Base-by-base conservation (phyloP, 2,329 filamentous ascomycete species). In the Diplodia sapinea region DNA sequence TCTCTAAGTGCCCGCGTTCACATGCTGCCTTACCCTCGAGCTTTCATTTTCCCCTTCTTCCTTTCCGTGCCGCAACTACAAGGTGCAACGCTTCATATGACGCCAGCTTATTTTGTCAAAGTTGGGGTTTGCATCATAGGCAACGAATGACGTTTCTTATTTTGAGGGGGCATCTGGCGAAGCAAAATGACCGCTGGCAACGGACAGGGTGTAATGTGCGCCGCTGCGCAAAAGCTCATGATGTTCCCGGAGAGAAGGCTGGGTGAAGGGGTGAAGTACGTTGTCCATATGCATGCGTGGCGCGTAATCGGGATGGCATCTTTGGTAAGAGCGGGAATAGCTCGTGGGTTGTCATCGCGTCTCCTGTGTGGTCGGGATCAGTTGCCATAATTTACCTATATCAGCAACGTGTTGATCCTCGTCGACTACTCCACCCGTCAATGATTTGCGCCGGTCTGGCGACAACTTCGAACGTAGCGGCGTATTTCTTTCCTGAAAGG, bases 391-490 rank as follows among this genome's bases (percentile, higher is more conserved):
- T 47, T 47, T 26, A 55, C 23, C 31, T 38, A 38, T 56, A 33
- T 33, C 31, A 33, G 54, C 54, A 56, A 56, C 54, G 43, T 40
- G 31, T 56, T 54, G 33, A 38, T 36, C 54, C 54, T 38, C n/a
- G 17, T 12, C n/a, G 54, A 56, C 36, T 56, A 36, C 31, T 56
- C 31, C 23, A n/a, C 26, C 31, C 15, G 26, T 17, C 17, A 31
- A 36, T n/a, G 31, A 20, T 31, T 29, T 31, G 40, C 26, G 31
- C 36, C 36, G 36, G 36, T 13, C 36, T 38, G 9, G 36, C 36
- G 36, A 38, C 57, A 61, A 61, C 57, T 61, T 61, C 57, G 36
- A 61, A 61, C 57, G 57, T 43, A 61, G 57, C 57, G 57, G 57
- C 57, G 40, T 49, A 43, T 31, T 31, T 61, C 47, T 50, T 43